phyloP scores from a whole-genome alignment of 1,284 basidiomycete species.

The Apiotrichum mycotoxinovorans region DNA sequence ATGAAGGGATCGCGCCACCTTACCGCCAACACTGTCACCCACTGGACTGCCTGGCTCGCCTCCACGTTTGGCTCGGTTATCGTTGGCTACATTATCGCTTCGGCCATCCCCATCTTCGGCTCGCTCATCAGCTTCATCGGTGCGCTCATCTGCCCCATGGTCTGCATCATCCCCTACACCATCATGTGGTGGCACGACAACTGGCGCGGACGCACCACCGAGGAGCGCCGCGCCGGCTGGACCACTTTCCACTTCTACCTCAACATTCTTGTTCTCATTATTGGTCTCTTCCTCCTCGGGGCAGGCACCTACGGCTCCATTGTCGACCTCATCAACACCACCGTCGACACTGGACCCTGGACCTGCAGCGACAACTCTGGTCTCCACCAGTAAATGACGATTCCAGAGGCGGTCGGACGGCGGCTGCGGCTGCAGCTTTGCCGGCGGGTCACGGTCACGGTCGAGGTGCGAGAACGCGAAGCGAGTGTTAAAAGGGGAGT shows the following conservation, averaged over 20 bases:
- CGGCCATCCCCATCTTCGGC: conserved; percentile 29
- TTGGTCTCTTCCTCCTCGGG: conserved; percentile 32
- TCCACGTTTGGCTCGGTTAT: conserved; percentile 44
- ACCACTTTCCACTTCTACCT: conserved; percentile 2
- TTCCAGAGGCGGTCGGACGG: no score
- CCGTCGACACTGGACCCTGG: conserved; percentile 18
- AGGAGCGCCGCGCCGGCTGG: conserved; percentile 6
- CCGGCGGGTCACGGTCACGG: no score
- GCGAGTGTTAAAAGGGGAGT: no score
- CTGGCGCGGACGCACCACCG: conserved; percentile 17
- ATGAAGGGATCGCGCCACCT: conserved; percentile 61
- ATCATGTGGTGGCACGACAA: conserved; percentile 38
- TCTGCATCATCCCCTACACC: conserved; percentile 23
- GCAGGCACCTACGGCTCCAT: conserved; percentile 36
- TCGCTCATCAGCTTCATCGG: conserved; percentile 33
- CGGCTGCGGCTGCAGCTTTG: no score
- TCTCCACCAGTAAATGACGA: not conserved
- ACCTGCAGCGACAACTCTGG: conserved; percentile 29
- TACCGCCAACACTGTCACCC: conserved; percentile 57
- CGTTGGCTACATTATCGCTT: conserved; percentile 21
- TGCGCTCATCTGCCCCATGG: conserved; percentile 26
- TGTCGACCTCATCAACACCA: conserved; percentile 22
- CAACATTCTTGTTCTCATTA: conserved; percentile 21
- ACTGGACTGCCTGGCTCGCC: conserved; percentile 58
- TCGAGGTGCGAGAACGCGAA: no score